These are phyloP conservation scores for Hymenoscyphus scutula DNA, from an alignment of 2,329 filamentous ascomycete species.

Conservation along the genomic window DNA sequence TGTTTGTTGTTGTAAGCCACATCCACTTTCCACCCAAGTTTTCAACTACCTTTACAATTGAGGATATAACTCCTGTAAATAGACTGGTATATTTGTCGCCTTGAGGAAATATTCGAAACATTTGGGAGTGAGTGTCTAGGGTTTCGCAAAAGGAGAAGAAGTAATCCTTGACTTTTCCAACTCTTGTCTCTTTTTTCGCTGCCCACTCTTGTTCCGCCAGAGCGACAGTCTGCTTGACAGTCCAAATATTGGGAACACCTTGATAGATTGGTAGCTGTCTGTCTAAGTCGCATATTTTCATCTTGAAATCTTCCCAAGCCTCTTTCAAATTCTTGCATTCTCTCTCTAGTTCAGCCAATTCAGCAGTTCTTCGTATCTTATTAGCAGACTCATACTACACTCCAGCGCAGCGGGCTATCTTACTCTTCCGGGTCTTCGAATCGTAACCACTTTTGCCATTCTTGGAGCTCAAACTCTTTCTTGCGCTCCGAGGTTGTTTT, in stretches of 20 bases:
- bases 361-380: background rate
- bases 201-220: background rate
- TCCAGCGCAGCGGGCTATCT: background rate
- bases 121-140: background rate
- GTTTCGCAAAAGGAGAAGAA: constrained; percentile 6
- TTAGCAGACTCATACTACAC: background rate
- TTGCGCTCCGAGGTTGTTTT: background rate
- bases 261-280: background rate
- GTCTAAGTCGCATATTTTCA: background rate
- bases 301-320: background rate
- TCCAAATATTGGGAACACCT: constrained; percentile 3
- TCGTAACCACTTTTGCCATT: background rate
- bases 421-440: background rate
- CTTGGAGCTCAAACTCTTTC: background rate
- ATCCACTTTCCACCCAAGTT: background rate
- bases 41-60: background rate
- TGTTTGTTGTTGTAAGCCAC: background rate
- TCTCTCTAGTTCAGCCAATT: background rate
- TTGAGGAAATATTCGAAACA: constrained; percentile 1
- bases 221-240: background rate
- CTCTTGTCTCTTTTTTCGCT: constrained; percentile 2
- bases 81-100: background rate
- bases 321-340: background rate
- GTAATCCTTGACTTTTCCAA: background rate
- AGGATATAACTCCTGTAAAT: constrained; percentile 8